Evolutionary conservation across 1,284 basidiomycete species (phyloP).

Genomic region (Somion occarium): DNA sequence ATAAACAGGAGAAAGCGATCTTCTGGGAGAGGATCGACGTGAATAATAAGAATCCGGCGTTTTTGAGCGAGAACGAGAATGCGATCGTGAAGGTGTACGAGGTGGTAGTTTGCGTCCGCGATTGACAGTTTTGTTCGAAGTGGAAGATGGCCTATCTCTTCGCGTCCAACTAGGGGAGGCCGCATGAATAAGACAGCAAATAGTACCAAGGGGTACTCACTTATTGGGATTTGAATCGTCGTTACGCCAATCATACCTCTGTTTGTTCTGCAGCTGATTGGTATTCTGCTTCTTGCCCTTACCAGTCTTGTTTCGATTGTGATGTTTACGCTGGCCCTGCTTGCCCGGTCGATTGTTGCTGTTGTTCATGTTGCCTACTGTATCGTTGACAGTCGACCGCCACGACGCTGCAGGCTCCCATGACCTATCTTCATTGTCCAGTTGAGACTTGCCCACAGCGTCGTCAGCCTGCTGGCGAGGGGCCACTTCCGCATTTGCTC

Average conservation of each 20-base stretch:
- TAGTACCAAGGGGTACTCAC: conserved; percentile 34
- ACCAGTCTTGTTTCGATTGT: conserved; percentile 32
- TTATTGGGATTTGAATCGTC: conserved; percentile 69
- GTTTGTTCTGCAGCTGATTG: conserved; percentile 24
- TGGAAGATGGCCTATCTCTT: conserved; percentile 21
- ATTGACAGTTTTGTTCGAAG: conserved; percentile 15
- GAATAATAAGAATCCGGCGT: conserved; percentile 64
- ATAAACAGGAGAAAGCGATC: conserved; percentile 50
- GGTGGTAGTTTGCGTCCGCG: conserved; percentile 39
- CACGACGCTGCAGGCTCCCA: conserved; percentile 66
- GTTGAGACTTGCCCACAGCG: conserved; percentile 27
- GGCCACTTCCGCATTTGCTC: conserved; percentile 12
- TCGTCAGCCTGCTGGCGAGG: conserved; percentile 16
- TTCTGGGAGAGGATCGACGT: conserved; percentile 58
- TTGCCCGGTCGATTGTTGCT: conserved; percentile 13
- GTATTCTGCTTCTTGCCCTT: conserved; percentile 28
- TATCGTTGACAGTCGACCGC: conserved; percentile 36
- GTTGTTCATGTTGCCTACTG: conserved; percentile 11
- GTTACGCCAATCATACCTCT: conserved; percentile 51
- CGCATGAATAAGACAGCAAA: conserved; percentile 12
- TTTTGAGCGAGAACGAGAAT: conserved; percentile 47
- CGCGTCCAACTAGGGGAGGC: conserved; percentile 27
- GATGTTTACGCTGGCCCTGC: conserved; percentile 11
- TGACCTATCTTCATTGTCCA: conserved; percentile 27
- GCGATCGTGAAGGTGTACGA: conserved; percentile 42